phyloP scores from a whole-genome alignment of 2,329 filamentous ascomycete genomes.

The Kalaharituber pfeilii region DNA sequence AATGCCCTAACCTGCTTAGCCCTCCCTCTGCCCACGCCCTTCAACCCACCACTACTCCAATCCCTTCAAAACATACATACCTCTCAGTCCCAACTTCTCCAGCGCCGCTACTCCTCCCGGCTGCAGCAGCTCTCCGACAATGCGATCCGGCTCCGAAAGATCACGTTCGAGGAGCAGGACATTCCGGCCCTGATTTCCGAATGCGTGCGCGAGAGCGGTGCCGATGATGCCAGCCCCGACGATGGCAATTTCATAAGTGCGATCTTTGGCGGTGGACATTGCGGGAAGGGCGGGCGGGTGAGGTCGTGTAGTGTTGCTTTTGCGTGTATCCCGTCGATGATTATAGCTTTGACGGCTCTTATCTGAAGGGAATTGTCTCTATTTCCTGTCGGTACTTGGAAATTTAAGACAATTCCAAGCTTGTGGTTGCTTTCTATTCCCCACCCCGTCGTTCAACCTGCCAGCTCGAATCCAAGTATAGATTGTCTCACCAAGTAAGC shows the following conservation, averaged over 20 bases:
- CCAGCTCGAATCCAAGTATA: too few species aligned
- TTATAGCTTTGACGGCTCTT: too few species aligned
- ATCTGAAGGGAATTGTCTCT: too few species aligned
- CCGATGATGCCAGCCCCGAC: slow-evolving; percentile 84
- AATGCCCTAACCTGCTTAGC: background rate
- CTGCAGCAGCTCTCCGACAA: slow-evolving; percentile 88
- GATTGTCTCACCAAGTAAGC: too few species aligned
- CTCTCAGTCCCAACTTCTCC: slow-evolving; percentile 55
- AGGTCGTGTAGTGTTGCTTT: too few species aligned
- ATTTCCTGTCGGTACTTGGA: too few species aligned
- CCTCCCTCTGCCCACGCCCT: slow-evolving; percentile 2
- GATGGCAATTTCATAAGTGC: slow-evolving; percentile 55
- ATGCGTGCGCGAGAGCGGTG: slow-evolving; percentile 64
- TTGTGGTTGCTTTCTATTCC: too few species aligned
- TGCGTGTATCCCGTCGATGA: too few species aligned
- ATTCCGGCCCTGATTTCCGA: slow-evolving; percentile 77
- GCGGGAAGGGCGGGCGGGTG: background rate
- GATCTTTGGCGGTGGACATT: background rate
- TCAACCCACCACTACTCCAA: slow-evolving; percentile 1
- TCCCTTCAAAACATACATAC: slow-evolving; percentile 19
- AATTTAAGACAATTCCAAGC: too few species aligned
- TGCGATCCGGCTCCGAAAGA: slow-evolving; percentile 83
- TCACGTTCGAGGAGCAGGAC: slow-evolving; percentile 78
- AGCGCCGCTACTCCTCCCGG: slow-evolving; percentile 75
- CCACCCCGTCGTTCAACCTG: too few species aligned